These are phyloP conservation scores for Suillus placidus DNA, from an alignment of 768 basidiomycete species.

Conservation along the genomic window DNA sequence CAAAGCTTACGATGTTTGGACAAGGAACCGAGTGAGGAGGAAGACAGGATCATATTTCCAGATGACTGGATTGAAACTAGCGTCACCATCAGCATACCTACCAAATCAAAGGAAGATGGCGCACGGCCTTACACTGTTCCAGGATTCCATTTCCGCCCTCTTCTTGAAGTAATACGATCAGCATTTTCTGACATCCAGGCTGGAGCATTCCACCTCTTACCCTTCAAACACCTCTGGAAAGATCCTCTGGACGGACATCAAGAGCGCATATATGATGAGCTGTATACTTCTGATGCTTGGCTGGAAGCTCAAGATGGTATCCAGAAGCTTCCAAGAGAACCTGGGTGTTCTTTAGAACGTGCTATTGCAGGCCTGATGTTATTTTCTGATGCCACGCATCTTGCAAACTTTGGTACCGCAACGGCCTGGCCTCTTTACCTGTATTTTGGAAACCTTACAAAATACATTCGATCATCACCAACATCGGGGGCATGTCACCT, in stretches of 20 bases:
- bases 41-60: neutral
- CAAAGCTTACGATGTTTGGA: neutral
- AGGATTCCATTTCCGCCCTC: slow-evolving; percentile 19
- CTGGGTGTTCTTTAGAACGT: no score
- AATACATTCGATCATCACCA: neutral
- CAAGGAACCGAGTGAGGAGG: neutral
- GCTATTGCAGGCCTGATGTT: no score
- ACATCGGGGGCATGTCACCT: neutral
- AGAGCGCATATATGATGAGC: no score
- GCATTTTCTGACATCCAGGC: no score
- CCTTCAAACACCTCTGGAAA: no score
- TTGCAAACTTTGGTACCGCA: neutral
- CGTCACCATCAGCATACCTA: slow-evolving; percentile 12
- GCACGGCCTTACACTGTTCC: slow-evolving; percentile 8
- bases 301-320: no score
- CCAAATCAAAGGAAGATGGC: slow-evolving; percentile 3
- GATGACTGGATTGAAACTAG: slow-evolving; percentile 11
- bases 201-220: no score
- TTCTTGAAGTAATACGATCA: slow-evolving; percentile 16
- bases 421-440: neutral
- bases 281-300: no score
- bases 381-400: no score
- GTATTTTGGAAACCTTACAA: neutral
- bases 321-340: no score
- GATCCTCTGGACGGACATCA: no score